Conservation (phyloP, 176 grass and related monocot species). For the Aegilops bicornis region DNA sequence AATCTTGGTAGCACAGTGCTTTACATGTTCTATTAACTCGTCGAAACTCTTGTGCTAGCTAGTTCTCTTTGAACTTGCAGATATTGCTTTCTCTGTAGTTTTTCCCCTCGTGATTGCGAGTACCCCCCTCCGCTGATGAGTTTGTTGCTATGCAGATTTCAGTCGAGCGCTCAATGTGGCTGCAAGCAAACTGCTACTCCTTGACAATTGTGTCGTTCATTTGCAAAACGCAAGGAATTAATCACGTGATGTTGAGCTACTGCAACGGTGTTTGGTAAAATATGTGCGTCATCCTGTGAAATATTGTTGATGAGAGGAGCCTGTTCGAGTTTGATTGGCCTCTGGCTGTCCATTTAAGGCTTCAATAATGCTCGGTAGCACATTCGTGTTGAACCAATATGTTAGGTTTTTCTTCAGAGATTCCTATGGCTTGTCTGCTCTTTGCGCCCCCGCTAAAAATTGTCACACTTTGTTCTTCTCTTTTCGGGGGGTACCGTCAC, state of each 20-base stretch:
- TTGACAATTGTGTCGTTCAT: not conserved
- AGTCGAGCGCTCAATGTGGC: not conserved
- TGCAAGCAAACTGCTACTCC: not conserved
- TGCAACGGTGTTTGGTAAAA: not conserved
- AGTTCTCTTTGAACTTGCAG: too few species aligned
- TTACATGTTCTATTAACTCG: too few species aligned
- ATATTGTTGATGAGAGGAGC: not conserved
- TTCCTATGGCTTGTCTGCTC: too few species aligned
- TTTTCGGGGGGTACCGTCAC: too few species aligned
- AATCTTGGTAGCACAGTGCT: too few species aligned
- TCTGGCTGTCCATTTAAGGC: not conserved
- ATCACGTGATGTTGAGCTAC: not conserved
- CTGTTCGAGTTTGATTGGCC: not conserved
- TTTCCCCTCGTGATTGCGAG: not conserved
- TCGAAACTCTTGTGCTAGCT: too few species aligned
- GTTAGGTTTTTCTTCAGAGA: too few species aligned
- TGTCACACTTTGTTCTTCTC: too few species aligned
- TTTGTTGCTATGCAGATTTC: not conserved
- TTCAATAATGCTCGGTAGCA: not conserved
- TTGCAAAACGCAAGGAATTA: not conserved
- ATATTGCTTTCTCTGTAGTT: not conserved
- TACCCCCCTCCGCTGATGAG: not conserved
- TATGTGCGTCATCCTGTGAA: not conserved
- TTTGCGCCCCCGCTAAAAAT: too few species aligned
- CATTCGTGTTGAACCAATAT: too few species aligned